Base-by-base conservation (phyloP, 1,284 basidiomycete species). In the Cryptococcus sp. region DNA sequence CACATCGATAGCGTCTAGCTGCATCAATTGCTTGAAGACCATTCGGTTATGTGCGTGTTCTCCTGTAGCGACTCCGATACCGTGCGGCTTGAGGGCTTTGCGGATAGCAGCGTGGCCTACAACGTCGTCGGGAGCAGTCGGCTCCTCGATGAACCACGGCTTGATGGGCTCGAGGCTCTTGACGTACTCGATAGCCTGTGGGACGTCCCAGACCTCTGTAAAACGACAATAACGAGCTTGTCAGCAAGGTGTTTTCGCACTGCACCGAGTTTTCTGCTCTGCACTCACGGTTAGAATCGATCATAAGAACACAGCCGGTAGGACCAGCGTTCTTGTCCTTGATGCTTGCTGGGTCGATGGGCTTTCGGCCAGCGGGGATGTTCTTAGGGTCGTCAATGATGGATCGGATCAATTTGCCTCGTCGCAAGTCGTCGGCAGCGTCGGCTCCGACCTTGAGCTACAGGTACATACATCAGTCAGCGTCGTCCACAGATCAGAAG, bases 111-210 rank as follows among this genome's bases (percentile, higher is more conserved):
- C 80, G 66, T 83, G 81, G 20, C 81, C 89, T 62, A 81, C 73
- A 70, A 76, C 62, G 84, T 95, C 93, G 71, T 95, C 93, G 2
- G 90, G 93, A 1, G 93, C 92, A 0, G 93, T 95, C 0, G 93
- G 93, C 76, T 95, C 93, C 74, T 96, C 93, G 68, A 95, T 95
- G 80, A 94, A 96, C 94, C 93, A 97, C n/a, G 93, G 93, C 72
- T 88, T 89, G 76, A 94, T 86, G 57, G 85, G 84, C 67, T 85
- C 83, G 39, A 97, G 82, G 62, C 86, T 83, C 71, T 86, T 86
- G 66, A 95, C 90, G 78, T 94, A 96, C 54, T 94, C 89, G 70
- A 96, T 89, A 3, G 93, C 93, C 77, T 94, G 85, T 44, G 87
- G 83, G 19, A 97, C 94, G 69, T 96, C 93, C 93, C 93, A 97